These are phyloP conservation scores for Amaranthus hypochondriacus DNA, from an alignment of 148 eudicot genomes.

Conservation along the genomic window DNA sequence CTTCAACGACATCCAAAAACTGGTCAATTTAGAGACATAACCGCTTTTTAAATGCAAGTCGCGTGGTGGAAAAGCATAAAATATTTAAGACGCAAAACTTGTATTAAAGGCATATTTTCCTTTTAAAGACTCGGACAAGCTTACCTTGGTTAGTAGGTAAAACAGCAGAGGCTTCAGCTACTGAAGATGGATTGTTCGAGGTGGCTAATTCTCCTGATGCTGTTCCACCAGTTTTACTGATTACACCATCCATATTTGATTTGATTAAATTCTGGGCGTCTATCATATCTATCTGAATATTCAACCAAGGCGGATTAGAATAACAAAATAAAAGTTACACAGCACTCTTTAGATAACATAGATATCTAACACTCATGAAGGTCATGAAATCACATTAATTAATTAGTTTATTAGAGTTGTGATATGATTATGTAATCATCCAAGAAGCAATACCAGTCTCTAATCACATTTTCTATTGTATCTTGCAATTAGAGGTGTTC, in stretches of 20 bases:
- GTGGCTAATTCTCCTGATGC: neutral
- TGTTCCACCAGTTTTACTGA: conserved; percentile 8
- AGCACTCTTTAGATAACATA: neutral
- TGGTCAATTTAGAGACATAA: neutral
- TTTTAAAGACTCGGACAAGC: neutral
- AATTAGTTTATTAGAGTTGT: neutral
- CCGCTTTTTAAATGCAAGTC: neutral
- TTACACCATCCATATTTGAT: conserved; percentile 4
- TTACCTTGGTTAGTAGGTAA: conserved; percentile 30
- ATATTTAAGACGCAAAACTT: neutral
- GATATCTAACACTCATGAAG: neutral
- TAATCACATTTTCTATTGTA: too few relatives aligned
- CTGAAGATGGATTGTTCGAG: conserved; percentile 15
- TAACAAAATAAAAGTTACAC: neutral
- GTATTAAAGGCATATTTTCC: neutral
- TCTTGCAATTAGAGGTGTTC: too few relatives aligned
- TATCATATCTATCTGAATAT: conserved; percentile 19
- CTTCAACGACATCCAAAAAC: neutral
- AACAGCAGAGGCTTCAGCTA: conserved; percentile 15
- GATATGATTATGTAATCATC: neutral
- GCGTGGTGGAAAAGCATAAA: neutral
- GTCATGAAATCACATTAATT: neutral
- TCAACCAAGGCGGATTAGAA: neutral
- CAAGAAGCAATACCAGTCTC: neutral
- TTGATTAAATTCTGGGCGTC: conserved; percentile 5